Evolutionary conservation across 1,284 basidiomycete species (phyloP), one percentile per base, ranked within the genome.

Genomic region (Schizophyllum amplum): DNA sequence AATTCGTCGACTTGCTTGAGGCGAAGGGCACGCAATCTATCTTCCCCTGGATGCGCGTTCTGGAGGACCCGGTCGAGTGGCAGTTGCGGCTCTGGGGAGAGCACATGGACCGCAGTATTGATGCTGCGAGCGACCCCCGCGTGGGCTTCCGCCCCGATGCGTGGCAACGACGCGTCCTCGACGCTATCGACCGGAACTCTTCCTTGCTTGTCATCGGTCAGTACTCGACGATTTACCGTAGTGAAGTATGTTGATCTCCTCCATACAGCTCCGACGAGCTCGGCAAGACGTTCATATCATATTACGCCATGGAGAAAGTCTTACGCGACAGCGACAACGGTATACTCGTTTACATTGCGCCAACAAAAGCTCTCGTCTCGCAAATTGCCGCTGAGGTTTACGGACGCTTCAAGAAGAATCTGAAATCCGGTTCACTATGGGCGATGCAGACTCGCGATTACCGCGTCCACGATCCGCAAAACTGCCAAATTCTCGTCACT

Each of bases 241-340:
- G 53, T 20, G 25, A 24, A 33, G 24, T 24, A 6, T 53, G 15
- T 25, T 25, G 27, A 49, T 24, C 22, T 46, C 27, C 27, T 49
- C 11, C n/a, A 5, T 13, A 13, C 60, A 84, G 84, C 84, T 1
- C 83, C 84, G 0, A 85, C 82, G 0, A 84, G 82, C 69, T 83
- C 84, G 84, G 86, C 27, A 89, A 88, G 67, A 88, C 87, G 0
- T 88, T 89, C 65, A 86, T 89, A 49, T 86, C 84, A 2, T 88
- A 77, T 66, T 87, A 87, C 60, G 85, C 86, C 0, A 88, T 88
- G 86, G 86, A 87, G 67, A 78, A 79, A 59, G 71, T 86, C 13
- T 67, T 88, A 4, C 70, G 82, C 55, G 72, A 72, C 26, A 81
- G 82, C 0, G 80, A 87, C 62, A 77, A 86, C 52, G 84, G 82